Evolutionary conservation across 805 yeast genomes (phyloP), one percentile per base, ranked within the genome.

Genomic region (Cyberlindnera nakhonratchasimensis): DNA sequence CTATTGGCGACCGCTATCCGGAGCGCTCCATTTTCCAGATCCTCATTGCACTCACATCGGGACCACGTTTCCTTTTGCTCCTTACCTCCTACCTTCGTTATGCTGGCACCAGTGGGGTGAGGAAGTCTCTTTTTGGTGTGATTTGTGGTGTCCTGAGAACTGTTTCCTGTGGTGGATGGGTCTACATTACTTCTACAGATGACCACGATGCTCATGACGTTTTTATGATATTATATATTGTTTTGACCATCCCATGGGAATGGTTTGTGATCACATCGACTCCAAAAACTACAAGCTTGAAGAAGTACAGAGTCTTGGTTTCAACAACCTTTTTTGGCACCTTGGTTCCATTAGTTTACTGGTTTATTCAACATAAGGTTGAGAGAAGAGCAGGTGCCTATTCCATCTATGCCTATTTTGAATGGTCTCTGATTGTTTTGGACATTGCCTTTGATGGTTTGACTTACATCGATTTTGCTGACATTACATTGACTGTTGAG

Each of bases 151-250:
- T 86, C 2, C 40, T 86, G n/a, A 79, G 99, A 64, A 93, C 99
- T 0, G 75, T 93, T 42, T 83, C 96, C 2, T 93, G 98, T 59
- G 99, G 99, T 58, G 98, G 98, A 11, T 93, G 98, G 97, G 96
- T 95, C 7, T 93, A 93, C 60, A 85, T 93, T 49, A 93, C 99
- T 2, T 86, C 96, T 6, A 88, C 97, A 1, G 99, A 93, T 63
- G 96, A 93, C 61, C 98, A 91, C 55, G 96, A 91, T 64, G 80
- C 83, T 69, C 99, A 93, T 62, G 98, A 93, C 59, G 79, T 93
- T 32, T 91, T 91, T 61, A 93, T 93, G 99, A 88, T 93, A 47
- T 62, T 83, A 21, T 93, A 93, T 65, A 84, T 93, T 45, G 75
- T 89, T 2, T 71, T 91, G 47, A 90, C 98, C 2, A 70, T 91